phyloP scores from a whole-genome alignment of 1,139 yeast genomes.

The Eremothecium cymbalariae region DNA sequence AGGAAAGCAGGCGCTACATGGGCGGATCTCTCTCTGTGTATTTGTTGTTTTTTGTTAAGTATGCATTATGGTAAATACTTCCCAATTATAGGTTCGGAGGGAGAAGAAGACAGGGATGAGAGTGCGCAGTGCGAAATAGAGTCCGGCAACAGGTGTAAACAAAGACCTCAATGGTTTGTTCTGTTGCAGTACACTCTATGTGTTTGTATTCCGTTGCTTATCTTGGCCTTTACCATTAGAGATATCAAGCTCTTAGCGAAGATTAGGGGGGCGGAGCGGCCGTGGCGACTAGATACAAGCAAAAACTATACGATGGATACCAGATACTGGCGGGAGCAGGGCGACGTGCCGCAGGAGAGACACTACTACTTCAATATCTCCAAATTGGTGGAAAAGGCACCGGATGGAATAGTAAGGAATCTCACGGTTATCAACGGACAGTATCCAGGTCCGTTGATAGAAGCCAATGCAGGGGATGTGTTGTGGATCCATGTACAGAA shows the following conservation, averaged over 20 bases:
- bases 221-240: background rate
- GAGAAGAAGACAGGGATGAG: no score
- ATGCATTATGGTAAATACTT: no score
- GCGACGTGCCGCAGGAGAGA: conserved; percentile 12
- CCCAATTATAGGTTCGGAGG: no score
- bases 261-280: conserved; percentile 13
- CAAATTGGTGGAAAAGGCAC: conserved; percentile 15
- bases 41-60: no score
- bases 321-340: conserved; percentile 13
- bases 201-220: conserved; percentile 2
- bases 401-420: conserved; percentile 31
- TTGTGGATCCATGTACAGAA: conserved; percentile 41
- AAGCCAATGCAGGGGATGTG: conserved; percentile 42
- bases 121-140: no score
- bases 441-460: conserved; percentile 38
- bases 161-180: conserved; percentile 3
- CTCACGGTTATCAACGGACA: conserved; percentile 43
- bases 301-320: conserved; percentile 15
- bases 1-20: no score
- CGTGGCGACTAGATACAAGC: conserved; percentile 16
- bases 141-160: no score
- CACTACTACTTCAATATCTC: conserved; percentile 18
- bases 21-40: no score
- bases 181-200: conserved; percentile 1
- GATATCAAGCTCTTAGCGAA: background rate